Conservation (phyloP, 139 green algal species). For the Yamagishiella unicocca region DNA sequence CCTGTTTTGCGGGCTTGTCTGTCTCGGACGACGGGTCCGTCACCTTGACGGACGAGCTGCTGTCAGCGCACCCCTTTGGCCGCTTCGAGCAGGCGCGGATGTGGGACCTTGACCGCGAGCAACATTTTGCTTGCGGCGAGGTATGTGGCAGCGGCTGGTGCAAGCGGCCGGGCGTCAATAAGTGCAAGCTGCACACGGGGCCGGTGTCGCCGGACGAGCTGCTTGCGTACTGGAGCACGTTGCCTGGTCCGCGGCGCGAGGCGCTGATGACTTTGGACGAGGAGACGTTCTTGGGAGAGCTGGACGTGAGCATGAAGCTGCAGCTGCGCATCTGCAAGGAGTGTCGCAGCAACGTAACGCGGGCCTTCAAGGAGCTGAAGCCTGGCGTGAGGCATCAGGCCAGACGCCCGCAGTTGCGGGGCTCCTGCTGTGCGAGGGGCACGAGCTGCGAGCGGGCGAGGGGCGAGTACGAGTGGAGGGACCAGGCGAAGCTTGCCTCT, state of each 20-base stretch:
- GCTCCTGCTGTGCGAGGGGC: constrained; percentile 57
- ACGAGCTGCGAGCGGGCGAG: constrained; percentile 51
- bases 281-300: constrained; percentile 44
- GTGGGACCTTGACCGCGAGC: constrained; percentile 33
- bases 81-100: constrained; percentile 43
- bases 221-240: constrained; percentile 40
- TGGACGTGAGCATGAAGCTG: constrained; percentile 51
- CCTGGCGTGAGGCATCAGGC: constrained; percentile 15
- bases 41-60: constrained; percentile 37
- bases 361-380: constrained; percentile 52
- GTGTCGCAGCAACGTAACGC: constrained; percentile 45
- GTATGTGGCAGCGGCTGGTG: constrained; percentile 48
- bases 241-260: constrained; percentile 22
- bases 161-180: constrained; percentile 46
- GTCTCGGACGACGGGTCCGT: constrained; percentile 33
- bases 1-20: constrained; percentile 27
- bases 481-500: constrained; percentile 48
- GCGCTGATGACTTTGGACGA: constrained; percentile 45
- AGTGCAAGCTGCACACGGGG: constrained; percentile 50
- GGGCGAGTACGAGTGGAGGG: constrained; percentile 55
- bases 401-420: not conserved
- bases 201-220: constrained; percentile 39
- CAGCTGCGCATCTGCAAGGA: constrained; percentile 51
- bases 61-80: constrained; percentile 11
- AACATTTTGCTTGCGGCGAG: constrained; percentile 36